Evolutionary conservation across 2,329 filamentous ascomycete genomes (phyloP).

Genomic region (Beauveria sp.): DNA sequence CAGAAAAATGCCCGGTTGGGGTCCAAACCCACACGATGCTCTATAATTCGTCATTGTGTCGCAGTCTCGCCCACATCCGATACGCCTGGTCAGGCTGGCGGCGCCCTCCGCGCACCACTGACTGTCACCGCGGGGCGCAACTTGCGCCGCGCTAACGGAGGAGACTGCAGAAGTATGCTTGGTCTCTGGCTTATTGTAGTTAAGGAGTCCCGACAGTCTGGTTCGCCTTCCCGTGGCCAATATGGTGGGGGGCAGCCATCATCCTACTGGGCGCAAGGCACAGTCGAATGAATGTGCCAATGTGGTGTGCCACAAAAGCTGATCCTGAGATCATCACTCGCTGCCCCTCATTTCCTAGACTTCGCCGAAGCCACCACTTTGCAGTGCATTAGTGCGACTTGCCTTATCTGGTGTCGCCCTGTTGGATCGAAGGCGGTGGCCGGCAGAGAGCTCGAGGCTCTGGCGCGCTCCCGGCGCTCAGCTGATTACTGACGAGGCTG

Average conservation of each 20-base stretch:
- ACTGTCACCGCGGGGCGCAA: not conserved
- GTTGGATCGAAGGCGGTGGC: not conserved
- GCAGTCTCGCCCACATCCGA: not conserved
- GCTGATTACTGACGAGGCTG: not conserved
- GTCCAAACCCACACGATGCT: not conserved
- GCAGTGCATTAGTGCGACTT: not conserved
- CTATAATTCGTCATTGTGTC: not conserved
- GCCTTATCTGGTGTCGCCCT: not conserved
- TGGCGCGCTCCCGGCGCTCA: slow-evolving; percentile 1
- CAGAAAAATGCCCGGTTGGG: not conserved
- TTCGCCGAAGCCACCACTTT: not conserved
- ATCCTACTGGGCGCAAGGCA: not conserved
- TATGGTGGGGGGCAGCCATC: not conserved
- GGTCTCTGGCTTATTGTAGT: not conserved
- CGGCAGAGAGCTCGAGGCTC: not conserved
- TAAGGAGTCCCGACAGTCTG: not conserved
- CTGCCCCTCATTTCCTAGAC: too few relatives aligned
- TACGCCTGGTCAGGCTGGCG: not conserved
- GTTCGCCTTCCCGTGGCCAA: not conserved
- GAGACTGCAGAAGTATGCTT: too few relatives aligned
- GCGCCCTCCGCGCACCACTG: not conserved
- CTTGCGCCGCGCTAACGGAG: too few relatives aligned
- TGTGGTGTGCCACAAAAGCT: not conserved
- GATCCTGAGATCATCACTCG: not conserved
- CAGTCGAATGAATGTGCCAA: not conserved